phyloP scores from a whole-genome alignment of 495 filamentous ascomycete species.

The Neurospora sp. region DNA sequence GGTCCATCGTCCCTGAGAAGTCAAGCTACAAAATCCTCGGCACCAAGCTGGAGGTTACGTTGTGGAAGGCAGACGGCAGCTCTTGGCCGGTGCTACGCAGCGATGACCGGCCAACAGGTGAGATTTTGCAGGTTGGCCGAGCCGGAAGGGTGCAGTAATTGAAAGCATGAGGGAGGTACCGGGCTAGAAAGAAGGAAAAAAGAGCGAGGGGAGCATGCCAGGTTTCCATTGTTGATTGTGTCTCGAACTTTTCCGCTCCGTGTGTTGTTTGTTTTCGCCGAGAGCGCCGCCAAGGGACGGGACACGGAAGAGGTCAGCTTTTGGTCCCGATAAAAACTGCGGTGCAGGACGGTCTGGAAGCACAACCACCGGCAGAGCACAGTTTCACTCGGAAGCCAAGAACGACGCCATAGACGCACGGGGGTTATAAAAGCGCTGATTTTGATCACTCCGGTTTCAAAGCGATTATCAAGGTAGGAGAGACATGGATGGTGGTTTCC shows the following conservation, averaged over 20 bases:
- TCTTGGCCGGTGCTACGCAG: slow-evolving; percentile 87
- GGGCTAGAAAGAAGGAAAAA: slow-evolving; percentile 2
- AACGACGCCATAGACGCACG: not conserved
- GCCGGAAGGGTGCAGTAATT: slow-evolving; percentile 53
- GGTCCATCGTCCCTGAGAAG: slow-evolving; percentile 57
- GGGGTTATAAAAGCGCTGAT: not conserved
- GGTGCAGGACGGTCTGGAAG: not conserved
- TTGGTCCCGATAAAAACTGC: not conserved
- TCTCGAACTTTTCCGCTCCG: not conserved
- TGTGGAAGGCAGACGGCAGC: slow-evolving; percentile 70
- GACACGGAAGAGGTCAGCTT: slow-evolving; percentile 3
- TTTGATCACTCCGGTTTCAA: not conserved
- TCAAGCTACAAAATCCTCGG: slow-evolving; percentile 78
- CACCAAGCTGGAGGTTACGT: slow-evolving; percentile 86
- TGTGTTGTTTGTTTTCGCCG: not conserved
- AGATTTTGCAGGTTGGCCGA: slow-evolving; percentile 73
- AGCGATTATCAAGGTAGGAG: not conserved
- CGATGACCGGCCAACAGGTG: slow-evolving; percentile 65
- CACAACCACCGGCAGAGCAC: not conserved
- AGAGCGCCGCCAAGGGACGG: slow-evolving; percentile 4
- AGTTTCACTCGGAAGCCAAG: not conserved
- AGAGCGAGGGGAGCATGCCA: not conserved
- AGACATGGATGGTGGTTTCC: not conserved
- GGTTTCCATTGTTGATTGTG: not conserved
- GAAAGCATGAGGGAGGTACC: not conserved